These are phyloP conservation scores for Vanilla planifolia DNA, from an alignment of 106 monocot genomes.

Conservation along the genomic window DNA sequence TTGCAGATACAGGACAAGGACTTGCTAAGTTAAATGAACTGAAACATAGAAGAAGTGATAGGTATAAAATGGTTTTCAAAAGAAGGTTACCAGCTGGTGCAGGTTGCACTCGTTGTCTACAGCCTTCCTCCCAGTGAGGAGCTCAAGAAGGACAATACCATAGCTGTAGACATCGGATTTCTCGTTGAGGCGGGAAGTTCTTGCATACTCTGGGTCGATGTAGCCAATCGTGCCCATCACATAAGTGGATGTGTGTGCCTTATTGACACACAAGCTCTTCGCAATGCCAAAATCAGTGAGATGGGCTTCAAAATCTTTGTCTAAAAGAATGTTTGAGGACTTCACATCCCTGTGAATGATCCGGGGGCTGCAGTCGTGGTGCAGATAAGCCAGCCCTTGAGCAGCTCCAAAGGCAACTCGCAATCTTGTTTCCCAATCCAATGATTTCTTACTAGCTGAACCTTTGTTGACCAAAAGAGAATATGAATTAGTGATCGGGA, in stretches of 20 bases:
- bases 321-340: conserved; percentile 91
- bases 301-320: conserved; percentile 84
- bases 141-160: conserved; percentile 88
- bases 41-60: too few species aligned
- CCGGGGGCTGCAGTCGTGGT: conserved; percentile 88
- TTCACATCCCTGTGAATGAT: conserved; percentile 96
- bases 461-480: conserved; percentile 27
- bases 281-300: conserved; percentile 97
- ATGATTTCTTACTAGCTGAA: conserved; percentile 66
- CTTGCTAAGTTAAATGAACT: too few species aligned
- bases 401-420: conserved; percentile 78
- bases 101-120: conserved; percentile 90
- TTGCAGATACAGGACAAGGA: too few species aligned
- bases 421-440: conserved; percentile 73
- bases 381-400: conserved; percentile 88
- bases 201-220: conserved; percentile 93
- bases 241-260: conserved; percentile 90
- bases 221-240: conserved; percentile 98
- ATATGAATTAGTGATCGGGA: background rate
- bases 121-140: conserved; percentile 82
- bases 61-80: too few species aligned
- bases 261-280: conserved; percentile 72
- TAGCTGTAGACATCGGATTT: conserved; percentile 98
- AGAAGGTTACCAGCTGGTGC: conserved; percentile 65
- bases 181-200: conserved; percentile 86